Conservation (phyloP, 306 rosid genomes). For the Prunus campanulata region DNA sequence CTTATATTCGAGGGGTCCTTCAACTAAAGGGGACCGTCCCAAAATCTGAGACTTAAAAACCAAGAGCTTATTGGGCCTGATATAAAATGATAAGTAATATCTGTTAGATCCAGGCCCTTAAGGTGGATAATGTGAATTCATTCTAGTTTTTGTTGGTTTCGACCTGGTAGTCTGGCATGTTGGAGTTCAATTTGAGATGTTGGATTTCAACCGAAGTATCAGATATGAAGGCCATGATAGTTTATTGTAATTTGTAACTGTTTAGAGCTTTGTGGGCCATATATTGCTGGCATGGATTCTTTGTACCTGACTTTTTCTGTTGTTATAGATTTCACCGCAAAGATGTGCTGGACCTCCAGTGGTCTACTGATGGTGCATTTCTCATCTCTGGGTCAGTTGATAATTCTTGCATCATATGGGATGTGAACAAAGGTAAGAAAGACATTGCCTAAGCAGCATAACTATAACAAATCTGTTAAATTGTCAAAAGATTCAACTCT, state of each 20-base stretch:
- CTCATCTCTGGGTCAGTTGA: constrained; percentile 91
- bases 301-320: constrained; percentile 23
- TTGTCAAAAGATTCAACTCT: constrained; percentile 18
- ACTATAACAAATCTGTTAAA: constrained; percentile 10
- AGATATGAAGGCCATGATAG: not conserved
- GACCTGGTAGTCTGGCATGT: not conserved
- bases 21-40: no score
- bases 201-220: not conserved
- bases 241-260: not conserved
- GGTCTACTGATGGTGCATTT: constrained; percentile 74
- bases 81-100: not conserved
- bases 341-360: constrained; percentile 84
- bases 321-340: constrained; percentile 72
- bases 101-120: not conserved
- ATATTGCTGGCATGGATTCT: constrained; percentile 10
- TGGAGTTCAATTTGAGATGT: not conserved
- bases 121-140: not conserved
- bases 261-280: not conserved
- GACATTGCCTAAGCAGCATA: not conserved
- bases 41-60: no score
- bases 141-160: not conserved
- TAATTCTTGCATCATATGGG: constrained; percentile 95
- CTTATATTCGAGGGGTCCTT: no score
- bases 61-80: no score
- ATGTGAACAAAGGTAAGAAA: constrained; percentile 70